Base-by-base conservation (phyloP, 768 basidiomycete genomes). In the Boletus rufocinnamomeus region DNA sequence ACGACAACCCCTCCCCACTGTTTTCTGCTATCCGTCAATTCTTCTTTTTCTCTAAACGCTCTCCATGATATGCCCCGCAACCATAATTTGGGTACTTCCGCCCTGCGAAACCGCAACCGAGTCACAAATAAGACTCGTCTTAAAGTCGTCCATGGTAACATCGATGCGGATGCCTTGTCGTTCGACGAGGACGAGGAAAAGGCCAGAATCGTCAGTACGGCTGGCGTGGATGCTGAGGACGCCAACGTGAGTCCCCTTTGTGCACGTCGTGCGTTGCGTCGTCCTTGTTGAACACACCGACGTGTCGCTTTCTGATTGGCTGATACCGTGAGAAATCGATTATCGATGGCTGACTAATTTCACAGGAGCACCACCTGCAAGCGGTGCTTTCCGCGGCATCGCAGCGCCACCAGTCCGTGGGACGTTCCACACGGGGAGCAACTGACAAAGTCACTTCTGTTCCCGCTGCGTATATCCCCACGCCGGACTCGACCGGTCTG, bases 51-150 rank as follows among this genome's bases (percentile, higher is more conserved):
- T 65, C 67, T 63, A 65, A 66, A 68, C 72, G 71, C 67, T 72
- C 79, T 87, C 86, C 87, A 90, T 91, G 88, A 88, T 74, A 91
- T 91, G 89, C 89, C 89, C 83, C 89, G 89, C 70, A 87, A 85
- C 76, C 86, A 84, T 68, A 84, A 84, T 76, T 75, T 87, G 78
- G 86, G 84, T 76, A 83, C 87, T 66, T 87, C 89, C 60, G 84
- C 88, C 65, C 87, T 89, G 77, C 77, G 91, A 75, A 91, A 91
- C 72, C 87, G 91, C 76, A 92, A 91, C 77, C 87, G 91, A 73
- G 88, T 94, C 78, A 94, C 90, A 73, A 92, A 93, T 80, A 94
- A 94, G 81, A 91, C 89, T 67, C 86, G 91, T 60, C 89, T 94
- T 71, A 89, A 84, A 79, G 86, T 94, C 78, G 77, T 87, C 70